Percentiles rank a stretch among this genome's conserved stretches.
Conservation (phyloP, 805 yeast species). For the Kodamaea leandrae region DNA sequence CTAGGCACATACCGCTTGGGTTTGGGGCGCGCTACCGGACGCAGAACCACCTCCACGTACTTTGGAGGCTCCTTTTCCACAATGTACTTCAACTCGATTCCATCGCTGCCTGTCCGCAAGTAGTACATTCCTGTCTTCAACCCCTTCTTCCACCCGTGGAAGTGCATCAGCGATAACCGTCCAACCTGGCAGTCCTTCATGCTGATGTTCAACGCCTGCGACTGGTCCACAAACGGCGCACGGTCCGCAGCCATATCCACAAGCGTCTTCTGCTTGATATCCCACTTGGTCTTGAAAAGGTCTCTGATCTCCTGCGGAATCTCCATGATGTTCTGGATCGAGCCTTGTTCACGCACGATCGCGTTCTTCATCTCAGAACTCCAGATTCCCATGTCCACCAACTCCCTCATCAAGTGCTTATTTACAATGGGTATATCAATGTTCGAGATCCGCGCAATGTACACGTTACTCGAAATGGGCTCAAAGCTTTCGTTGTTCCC, state of each 20-base stretch:
- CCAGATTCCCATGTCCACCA: constrained; percentile 84
- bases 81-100: constrained; percentile 7
- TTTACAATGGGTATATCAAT: constrained; percentile 95
- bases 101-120: constrained; percentile 29
- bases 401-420: constrained; percentile 77
- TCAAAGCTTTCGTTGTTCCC: constrained; percentile 96
- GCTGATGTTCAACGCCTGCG: constrained; percentile 45
- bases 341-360: constrained; percentile 76
- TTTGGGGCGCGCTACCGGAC: constrained; percentile 4
- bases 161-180: constrained; percentile 44
- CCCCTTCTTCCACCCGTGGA: constrained; percentile 39
- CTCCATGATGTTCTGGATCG: constrained; percentile 70
- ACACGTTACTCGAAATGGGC: constrained; percentile 91
- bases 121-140: constrained; percentile 42
- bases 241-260: constrained; percentile 85
- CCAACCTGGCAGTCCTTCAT: constrained; percentile 37
- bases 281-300: constrained; percentile 96
- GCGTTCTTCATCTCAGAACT: constrained; percentile 71
- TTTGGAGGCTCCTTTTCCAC: constrained; percentile 8
- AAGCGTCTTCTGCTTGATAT: constrained; percentile 78
- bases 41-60: constrained; percentile 1
- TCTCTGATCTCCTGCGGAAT: constrained; percentile 74
- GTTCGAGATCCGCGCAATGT: constrained; percentile 83
- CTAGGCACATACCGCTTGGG: constrained; percentile 8
- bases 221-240: constrained; percentile 62